Evolutionary conservation across 2,329 filamentous ascomycete species (phyloP).

Genomic region (Sporothrix dimorphospora): DNA sequence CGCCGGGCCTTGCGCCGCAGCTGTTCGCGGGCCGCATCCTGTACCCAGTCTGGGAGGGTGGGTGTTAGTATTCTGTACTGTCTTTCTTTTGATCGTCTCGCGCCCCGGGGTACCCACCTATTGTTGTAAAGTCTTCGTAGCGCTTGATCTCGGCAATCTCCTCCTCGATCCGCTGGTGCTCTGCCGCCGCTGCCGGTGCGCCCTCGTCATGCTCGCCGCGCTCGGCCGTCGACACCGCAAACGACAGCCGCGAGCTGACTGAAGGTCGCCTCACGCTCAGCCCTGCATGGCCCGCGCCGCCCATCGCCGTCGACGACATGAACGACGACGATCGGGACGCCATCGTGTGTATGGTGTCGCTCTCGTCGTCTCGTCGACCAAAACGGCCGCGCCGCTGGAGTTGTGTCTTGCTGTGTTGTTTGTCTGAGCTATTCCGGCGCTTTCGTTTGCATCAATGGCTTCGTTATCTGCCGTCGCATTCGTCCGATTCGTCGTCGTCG

Average conservation of each 20-base stretch:
- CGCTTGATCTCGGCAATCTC: constrained; percentile 98
- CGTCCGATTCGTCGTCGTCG: background rate
- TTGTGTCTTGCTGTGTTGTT: background rate
- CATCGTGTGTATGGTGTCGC: constrained; percentile 23
- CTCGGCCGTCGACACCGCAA: constrained; percentile 64
- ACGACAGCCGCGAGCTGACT: constrained; percentile 67
- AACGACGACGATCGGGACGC: constrained; percentile 28
- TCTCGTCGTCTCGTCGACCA: constrained; percentile 10
- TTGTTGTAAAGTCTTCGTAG: constrained; percentile 98
- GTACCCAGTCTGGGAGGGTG: constrained; percentile 79
- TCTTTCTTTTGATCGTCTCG: too few species aligned
- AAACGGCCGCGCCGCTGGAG: constrained; percentile 10
- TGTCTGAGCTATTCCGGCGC: background rate
- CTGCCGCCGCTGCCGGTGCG: constrained; percentile 52
- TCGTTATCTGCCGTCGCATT: background rate
- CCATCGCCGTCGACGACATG: constrained; percentile 16
- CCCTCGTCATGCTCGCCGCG: constrained; percentile 52
- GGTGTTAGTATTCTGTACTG: too few species aligned
- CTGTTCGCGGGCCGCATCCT: constrained; percentile 92
- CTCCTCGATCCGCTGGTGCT: constrained; percentile 77
- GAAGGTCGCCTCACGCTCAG: constrained; percentile 52
- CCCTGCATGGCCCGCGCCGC: background rate
- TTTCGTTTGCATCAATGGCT: background rate
- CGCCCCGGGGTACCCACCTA: too few species aligned
- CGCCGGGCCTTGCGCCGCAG: constrained; percentile 75